These are phyloP conservation scores for Vaccinium vitisidaea DNA, from an alignment of 148 eudicot genomes.

Conservation along the genomic window DNA sequence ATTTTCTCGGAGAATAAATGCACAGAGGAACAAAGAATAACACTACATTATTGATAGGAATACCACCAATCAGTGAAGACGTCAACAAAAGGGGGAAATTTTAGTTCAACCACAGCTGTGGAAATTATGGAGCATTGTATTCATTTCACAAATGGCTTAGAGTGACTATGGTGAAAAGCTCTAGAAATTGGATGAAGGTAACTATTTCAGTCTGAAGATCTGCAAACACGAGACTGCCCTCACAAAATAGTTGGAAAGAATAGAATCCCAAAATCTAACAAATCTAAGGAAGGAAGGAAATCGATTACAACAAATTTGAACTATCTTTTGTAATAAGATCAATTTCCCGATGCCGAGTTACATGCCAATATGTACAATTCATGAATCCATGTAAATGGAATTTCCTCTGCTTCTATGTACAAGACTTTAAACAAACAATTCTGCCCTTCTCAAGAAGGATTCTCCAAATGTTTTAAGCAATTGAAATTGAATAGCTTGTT, in stretches of 20 bases:
- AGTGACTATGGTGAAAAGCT: background rate
- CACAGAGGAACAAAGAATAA: background rate
- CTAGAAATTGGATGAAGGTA: background rate
- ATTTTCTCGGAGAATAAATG: background rate
- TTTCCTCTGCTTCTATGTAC: background rate
- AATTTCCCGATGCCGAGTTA: background rate
- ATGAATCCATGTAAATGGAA: background rate
- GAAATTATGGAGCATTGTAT: background rate
- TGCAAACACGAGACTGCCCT: conserved; percentile 1
- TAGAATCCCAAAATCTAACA: background rate
- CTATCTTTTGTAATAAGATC: background rate
- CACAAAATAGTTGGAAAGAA: background rate
- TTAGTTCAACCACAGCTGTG: background rate
- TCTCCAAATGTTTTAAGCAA: background rate
- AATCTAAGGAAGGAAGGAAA: background rate
- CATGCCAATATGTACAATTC: background rate
- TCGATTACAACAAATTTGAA: background rate
- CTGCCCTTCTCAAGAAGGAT: background rate
- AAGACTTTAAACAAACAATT: conserved; percentile 4
- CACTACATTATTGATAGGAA: background rate
- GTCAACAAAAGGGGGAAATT: background rate
- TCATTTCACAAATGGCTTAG: background rate
- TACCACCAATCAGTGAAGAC: background rate
- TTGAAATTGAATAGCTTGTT: background rate
- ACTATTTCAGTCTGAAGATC: background rate